phyloP scores from a whole-genome alignment of 2,329 filamentous ascomycete species.

The Claviceps citrina region DNA sequence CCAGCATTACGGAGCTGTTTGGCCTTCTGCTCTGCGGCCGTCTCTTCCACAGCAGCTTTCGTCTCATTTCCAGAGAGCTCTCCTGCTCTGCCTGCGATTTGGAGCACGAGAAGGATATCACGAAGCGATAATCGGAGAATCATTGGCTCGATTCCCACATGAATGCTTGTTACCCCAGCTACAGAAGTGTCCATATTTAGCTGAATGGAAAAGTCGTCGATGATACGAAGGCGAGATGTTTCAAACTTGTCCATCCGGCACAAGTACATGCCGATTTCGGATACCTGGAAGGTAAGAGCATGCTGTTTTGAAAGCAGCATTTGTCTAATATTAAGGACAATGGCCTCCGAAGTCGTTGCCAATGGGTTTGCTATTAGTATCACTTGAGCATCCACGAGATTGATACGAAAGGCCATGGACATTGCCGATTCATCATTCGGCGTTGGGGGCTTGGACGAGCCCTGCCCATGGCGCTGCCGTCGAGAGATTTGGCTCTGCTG shows the following conservation, averaged over 20 bases:
- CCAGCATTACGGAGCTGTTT: slow-evolving; percentile 35
- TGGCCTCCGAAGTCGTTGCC: slow-evolving; percentile 80
- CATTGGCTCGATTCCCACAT: slow-evolving; percentile 77
- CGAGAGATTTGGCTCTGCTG: slow-evolving; percentile 15
- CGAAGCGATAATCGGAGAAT: slow-evolving; percentile 80
- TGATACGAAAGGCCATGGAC: slow-evolving; percentile 75
- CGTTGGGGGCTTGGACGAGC: not conserved
- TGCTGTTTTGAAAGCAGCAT: slow-evolving; percentile 87
- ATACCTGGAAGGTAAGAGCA: slow-evolving; percentile 82
- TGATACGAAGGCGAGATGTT: slow-evolving; percentile 71
- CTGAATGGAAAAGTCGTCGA: slow-evolving; percentile 91
- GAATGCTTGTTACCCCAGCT: slow-evolving; percentile 56
- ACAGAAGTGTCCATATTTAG: slow-evolving; percentile 65
- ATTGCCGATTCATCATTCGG: slow-evolving; percentile 29
- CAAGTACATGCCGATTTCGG: slow-evolving; percentile 92
- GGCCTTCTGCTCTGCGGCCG: slow-evolving; percentile 37
- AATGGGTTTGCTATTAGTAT: slow-evolving; percentile 92
- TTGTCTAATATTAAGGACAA: slow-evolving; percentile 88
- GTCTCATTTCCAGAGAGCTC: slow-evolving; percentile 61
- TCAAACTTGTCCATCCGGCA: slow-evolving; percentile 98
- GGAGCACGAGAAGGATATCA: slow-evolving; percentile 84
- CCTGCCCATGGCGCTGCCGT: slow-evolving; percentile 10
- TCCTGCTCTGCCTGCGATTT: slow-evolving; percentile 81
- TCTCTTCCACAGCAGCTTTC: slow-evolving; percentile 22
- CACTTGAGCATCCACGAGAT: slow-evolving; percentile 89